Evolutionary conservation across 495 filamentous ascomycete genomes (phyloP), one percentile per base, ranked within the genome.

Genomic region (Sabuloglossum arenarium): DNA sequence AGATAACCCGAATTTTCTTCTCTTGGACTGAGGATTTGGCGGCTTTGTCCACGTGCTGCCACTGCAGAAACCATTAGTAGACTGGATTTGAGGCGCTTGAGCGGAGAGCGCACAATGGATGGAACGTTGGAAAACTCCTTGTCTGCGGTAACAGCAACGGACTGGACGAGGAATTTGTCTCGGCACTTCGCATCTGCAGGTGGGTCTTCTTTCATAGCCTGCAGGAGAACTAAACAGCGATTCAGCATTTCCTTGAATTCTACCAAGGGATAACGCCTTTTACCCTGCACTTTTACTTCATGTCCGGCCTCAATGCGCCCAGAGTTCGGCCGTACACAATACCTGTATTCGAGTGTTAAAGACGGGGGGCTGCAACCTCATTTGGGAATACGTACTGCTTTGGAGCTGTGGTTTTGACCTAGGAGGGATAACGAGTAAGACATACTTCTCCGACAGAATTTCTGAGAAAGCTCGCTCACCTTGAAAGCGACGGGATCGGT

Each of bases 391-490:
- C 86, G 64, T 86, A 98, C 90, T 96, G 90, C 70, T 98, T 97
- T 6, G 93, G 91, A 28, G 93, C 93, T 57, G 91, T 98, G 39
- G 91, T 98, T 80, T 98, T 98, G 66, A 98, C 91, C 89, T 96
- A 62, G 30, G 56, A 37, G 54, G 30, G 51, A 6, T 37, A 6
- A 55, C 8, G 1, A 14, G 53, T 39, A 55, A 37, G 24, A 32
- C n/a, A 23, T 31, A 32, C 19, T 14, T 50, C 23, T 14, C 25
- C 9, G 47, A n/a, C 53, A 4, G 12, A 6, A 31, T 25, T 14
- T 25, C 23, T 10, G 28, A 31, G 1, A 47, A 23, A 34, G 49
- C 45, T 32, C 43, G 52, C 76, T 61, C 73, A 93, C 89, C 81
- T 98, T 98, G 79, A 98, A 98, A 16, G 89, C 91, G 56, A 98